These are phyloP conservation scores for Boechera stricta DNA, from an alignment of 345 rosid species.

Conservation along the genomic window DNA sequence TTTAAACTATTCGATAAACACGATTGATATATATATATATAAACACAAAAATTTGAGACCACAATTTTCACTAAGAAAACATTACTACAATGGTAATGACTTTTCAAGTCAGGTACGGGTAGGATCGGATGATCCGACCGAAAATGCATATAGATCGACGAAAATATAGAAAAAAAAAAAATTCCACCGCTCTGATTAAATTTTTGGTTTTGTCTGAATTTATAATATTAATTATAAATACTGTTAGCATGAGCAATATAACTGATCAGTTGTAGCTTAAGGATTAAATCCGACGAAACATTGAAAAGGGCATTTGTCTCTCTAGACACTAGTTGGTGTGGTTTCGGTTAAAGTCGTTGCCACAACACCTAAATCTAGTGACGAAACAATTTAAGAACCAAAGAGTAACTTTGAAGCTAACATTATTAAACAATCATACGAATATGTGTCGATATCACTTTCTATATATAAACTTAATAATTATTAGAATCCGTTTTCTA, in stretches of 20 bases:
- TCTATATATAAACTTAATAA: conserved; percentile 5
- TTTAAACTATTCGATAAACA: background rate
- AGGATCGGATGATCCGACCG: background rate
- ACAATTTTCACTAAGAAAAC: background rate
- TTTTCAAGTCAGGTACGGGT: background rate
- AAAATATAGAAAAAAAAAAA: too few relatives aligned
- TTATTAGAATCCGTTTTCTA: conserved; percentile 23
- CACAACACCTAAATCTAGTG: conserved; percentile 43
- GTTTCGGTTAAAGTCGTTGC: conserved; percentile 44
- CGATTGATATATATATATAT: background rate
- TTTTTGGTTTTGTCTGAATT: background rate
- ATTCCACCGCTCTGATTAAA: background rate
- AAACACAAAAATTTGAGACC: background rate
- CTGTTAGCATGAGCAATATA: background rate
- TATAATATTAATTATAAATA: background rate
- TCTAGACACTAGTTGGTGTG: conserved; percentile 33
- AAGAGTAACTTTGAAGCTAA: conserved; percentile 44
- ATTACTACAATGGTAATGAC: background rate
- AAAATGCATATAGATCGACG: background rate
- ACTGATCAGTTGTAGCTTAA: conserved; percentile 23
- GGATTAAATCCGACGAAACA: conserved; percentile 24
- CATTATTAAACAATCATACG: conserved; percentile 35
- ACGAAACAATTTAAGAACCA: conserved; percentile 26
- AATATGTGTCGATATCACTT: conserved; percentile 32
- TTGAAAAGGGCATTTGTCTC: conserved; percentile 36